phyloP scores from a whole-genome alignment of 202 grass and related monocot species.

The Eragrostis tef region DNA sequence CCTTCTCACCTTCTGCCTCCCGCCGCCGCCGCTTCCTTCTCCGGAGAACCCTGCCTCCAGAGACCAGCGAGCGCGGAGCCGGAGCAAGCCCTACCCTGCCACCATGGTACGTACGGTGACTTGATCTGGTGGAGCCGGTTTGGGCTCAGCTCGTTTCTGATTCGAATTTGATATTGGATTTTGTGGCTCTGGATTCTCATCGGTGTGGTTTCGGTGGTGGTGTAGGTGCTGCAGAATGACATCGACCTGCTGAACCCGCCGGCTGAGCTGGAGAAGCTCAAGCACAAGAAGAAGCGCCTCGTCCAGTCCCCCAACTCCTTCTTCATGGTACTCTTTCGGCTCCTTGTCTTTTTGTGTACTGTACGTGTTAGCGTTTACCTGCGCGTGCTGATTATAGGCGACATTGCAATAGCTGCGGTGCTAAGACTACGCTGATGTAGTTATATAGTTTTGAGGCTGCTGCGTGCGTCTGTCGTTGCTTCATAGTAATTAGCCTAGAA shows the following conservation, averaged over 20 bases:
- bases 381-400: neutral
- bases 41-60: conserved; percentile 23
- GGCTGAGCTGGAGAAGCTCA: conserved; percentile 72
- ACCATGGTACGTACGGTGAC: conserved; percentile 34
- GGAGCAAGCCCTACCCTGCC: conserved; percentile 32
- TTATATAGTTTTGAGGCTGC: neutral
- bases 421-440: neutral
- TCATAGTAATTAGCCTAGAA: neutral
- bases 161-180: neutral
- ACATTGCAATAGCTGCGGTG: neutral
- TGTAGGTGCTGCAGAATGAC: conserved; percentile 73
- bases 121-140: neutral
- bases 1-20: neutral
- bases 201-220: neutral
- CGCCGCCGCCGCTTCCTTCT: conserved; percentile 23
- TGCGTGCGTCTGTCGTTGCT: neutral
- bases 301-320: conserved; percentile 82
- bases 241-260: conserved; percentile 78
- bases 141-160: neutral
- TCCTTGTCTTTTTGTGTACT: neutral
- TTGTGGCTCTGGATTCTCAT: conserved; percentile 5
- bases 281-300: conserved; percentile 89
- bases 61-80: conserved; percentile 26
- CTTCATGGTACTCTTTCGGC: conserved; percentile 59
- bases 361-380: neutral